Base-by-base conservation (phyloP, 306 rosid genomes). In the Vigna angularis region DNA sequence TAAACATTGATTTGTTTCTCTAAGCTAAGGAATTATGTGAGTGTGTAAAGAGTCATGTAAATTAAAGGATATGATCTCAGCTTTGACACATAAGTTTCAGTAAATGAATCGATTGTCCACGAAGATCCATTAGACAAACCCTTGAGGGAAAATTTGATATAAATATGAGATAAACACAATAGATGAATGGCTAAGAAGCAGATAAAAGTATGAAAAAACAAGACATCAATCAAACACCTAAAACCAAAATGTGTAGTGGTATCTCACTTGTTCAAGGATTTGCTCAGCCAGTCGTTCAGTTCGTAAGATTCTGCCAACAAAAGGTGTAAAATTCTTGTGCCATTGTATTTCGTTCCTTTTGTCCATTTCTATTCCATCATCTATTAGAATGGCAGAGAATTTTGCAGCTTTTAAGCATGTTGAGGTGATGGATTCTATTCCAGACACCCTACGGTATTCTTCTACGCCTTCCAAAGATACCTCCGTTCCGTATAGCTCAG, bases 61-160 rank as follows among this genome's bases (percentile, higher is more conserved):
- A 3, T 12, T 10, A 45, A 89, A 90, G 98, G 98, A 94, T 94
- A 94, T 94, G 97, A 94, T 79, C 88, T 84, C 85, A 94, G 80
- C 83, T 90, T 86, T 58, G 80, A 82, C 75, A 83, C 67, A 81
- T 88, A 94, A 45, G 76, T 79, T 70, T 89, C 82, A 1, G 87
- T 87, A 86, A 90, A 94, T 50, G 38, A 69, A 83, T 92, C 97
- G 90, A 94, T 26, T 56, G 97, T 89, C 97, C 96, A 94, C 63
- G 86, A 63, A 71, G 85, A 83, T 66, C 86, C 92, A 69, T 83
- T 66, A 1, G 91, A 79, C 82, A 80, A 83, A 71, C 58, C 92
- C 98, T 92, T 72, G 69, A 78, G 42, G 66, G 42, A 70, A 72
- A 44, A 61, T 12, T 11, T 36, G 26, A 68, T 12, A 57, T 40